A percentile compares a stretch with the other conserved stretches of the same genome.
phyloP scores from a whole-genome alignment of 73 alveolate species.

The Blepharisma stoltei region DNA sequence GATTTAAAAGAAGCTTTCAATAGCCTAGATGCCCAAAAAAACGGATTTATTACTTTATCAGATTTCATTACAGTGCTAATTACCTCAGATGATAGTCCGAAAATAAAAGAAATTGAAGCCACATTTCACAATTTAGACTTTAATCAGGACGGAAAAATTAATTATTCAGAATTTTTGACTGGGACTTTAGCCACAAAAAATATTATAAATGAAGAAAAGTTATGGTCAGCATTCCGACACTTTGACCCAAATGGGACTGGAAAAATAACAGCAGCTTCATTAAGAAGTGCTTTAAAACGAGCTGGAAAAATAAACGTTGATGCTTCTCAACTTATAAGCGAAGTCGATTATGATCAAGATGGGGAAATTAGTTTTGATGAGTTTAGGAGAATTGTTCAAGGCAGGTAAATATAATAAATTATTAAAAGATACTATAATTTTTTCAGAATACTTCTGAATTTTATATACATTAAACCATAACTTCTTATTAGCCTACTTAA shows the following conservation, averaged over 20 bases:
- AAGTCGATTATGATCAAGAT: no score
- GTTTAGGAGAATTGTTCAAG: no score
- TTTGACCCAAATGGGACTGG: constrained; percentile 14
- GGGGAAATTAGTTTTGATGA: no score
- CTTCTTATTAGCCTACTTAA: no score
- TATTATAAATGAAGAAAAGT: constrained; percentile 29
- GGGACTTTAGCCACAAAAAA: constrained; percentile 32
- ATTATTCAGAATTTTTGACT: constrained; percentile 46
- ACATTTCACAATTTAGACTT: background rate
- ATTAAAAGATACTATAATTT: no score
- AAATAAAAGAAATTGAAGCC: background rate
- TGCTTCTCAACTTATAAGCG: no score
- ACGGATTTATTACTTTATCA: background rate
- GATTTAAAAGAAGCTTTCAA: constrained; percentile 7
- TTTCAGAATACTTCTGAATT: no score
- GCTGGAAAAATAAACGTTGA: background rate
- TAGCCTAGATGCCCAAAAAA: background rate
- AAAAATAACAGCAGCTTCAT: background rate
- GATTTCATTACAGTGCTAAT: background rate
- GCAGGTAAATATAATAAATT: no score
- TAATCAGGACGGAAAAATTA: constrained; percentile 35
- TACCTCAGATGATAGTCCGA: no score
- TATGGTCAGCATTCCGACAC: constrained; percentile 27
- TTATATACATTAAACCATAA: no score
- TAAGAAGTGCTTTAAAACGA: background rate